Conservation (phyloP, 768 basidiomycete species). For the Tulasnella sp. region DNA sequence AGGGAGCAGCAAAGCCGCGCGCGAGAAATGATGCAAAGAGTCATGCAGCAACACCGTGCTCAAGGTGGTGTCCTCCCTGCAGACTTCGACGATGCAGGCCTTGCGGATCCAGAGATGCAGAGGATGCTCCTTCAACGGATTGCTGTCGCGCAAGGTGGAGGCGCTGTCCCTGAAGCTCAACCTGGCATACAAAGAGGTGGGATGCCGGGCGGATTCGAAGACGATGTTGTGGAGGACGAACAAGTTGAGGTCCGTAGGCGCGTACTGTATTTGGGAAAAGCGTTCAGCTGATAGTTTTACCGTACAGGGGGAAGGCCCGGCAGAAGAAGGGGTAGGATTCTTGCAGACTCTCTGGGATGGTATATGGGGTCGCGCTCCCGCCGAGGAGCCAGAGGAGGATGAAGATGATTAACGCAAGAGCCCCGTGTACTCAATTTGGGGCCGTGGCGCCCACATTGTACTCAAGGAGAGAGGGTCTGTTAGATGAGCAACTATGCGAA, state of each 20-base stretch:
- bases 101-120: background rate
- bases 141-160: background rate
- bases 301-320: background rate
- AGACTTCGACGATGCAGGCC: background rate
- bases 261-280: background rate
- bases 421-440: background rate
- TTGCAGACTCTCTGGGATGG: background rate
- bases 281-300: background rate
- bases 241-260: background rate
- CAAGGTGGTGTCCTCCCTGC: background rate
- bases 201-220: background rate
- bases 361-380: background rate
- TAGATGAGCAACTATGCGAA: background rate
- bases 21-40: background rate
- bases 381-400: background rate
- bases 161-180: background rate
- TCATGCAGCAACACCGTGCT: background rate
- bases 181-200: background rate
- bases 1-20: background rate
- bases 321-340: background rate
- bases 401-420: background rate
- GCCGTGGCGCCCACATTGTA: background rate
- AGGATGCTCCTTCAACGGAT: background rate
- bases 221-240: background rate
- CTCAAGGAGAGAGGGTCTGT: background rate